Evolutionary conservation across 306 rosid species (phyloP), one percentile per base, ranked within the genome.

Genomic region (Hippophae rhamnoides): DNA sequence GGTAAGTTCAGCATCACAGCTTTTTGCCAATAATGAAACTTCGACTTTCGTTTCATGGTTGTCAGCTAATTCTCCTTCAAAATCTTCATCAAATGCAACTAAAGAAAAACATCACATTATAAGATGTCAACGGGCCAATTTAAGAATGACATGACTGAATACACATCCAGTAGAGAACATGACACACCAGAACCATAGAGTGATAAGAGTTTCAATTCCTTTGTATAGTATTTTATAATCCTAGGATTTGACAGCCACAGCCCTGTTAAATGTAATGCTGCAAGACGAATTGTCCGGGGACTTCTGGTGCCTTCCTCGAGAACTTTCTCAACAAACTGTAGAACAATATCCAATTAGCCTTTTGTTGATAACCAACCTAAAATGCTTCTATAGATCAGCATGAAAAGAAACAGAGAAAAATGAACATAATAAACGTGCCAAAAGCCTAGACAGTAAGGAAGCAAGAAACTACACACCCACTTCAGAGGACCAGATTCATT

Each of bases 21-120:
- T 84, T 61, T 68, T 75, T 41, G 89, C 86, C 78, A 90, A 69
- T 56, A 85, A 58, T 62, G 95, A 85, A 56, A 90, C 86, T 64
- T 87, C 98, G 65, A 72, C 61, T 66, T 82, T 79, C 42, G 92
- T 84, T 67, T 83, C 94, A 68, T 61, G 72, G 70, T 81, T 87
- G 60, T 87, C 98, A 61, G 87, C 78, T 68, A 90, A 80, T 69
- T 90, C 98, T 67, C 84, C 96, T 79, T 87, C 96, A 60, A 90
- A 90, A 80, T 90, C 98, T 77, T 90, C 98, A 69, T 90, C 98
- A 66, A 90, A 90, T 62, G 98, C 98, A 83, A 87, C 98, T 90
- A 79, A 61, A 44, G 65, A 65, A 61, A 50, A 53, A 71, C 50
- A 13, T 46, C 9, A 45, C 61, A 64, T 58, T 69, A 66, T 54